phyloP scores from a whole-genome alignment of 495 filamentous ascomycete species.

The Aspergillus conjunctus region DNA sequence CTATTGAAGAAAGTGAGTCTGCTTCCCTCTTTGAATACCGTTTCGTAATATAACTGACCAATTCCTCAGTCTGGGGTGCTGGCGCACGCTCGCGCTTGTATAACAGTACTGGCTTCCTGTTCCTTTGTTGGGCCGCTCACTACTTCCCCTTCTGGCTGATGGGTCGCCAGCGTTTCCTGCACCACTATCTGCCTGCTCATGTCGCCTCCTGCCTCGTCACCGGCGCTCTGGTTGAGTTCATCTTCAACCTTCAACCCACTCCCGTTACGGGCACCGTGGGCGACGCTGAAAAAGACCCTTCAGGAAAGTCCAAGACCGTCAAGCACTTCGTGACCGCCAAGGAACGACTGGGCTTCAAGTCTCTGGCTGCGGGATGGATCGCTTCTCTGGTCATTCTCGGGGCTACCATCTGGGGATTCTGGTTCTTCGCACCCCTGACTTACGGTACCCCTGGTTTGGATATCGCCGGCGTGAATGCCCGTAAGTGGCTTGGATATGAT shows the following conservation, averaged over 20 bases:
- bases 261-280: slow-evolving; percentile 41
- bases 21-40: neutral
- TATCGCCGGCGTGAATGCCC: slow-evolving; percentile 74
- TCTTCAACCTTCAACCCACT: slow-evolving; percentile 86
- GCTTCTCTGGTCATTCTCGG: slow-evolving; percentile 70
- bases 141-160: slow-evolving; percentile 76
- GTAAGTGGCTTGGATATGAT: slow-evolving; percentile 97
- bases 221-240: slow-evolving; percentile 94
- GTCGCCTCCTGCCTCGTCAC: slow-evolving; percentile 90
- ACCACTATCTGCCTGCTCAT: slow-evolving; percentile 84
- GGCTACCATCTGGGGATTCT: slow-evolving; percentile 75
- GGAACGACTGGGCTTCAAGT: slow-evolving; percentile 80
- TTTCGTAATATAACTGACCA: slow-evolving; percentile 6
- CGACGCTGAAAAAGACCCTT: slow-evolving; percentile 49
- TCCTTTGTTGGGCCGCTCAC: slow-evolving; percentile 80
- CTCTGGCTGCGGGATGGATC: slow-evolving; percentile 74
- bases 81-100: slow-evolving; percentile 92
- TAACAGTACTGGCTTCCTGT: slow-evolving; percentile 98
- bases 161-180: slow-evolving; percentile 74
- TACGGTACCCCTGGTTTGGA: slow-evolving; percentile 93
- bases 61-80: slow-evolving; percentile 47
- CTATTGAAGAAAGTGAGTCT: slow-evolving; percentile 88
- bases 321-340: slow-evolving; percentile 65
- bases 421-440: slow-evolving; percentile 91
- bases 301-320: slow-evolving; percentile 41